Base-by-base conservation (phyloP, 164 flowering plant genomes). In the Macadamia tetraphylla region DNA sequence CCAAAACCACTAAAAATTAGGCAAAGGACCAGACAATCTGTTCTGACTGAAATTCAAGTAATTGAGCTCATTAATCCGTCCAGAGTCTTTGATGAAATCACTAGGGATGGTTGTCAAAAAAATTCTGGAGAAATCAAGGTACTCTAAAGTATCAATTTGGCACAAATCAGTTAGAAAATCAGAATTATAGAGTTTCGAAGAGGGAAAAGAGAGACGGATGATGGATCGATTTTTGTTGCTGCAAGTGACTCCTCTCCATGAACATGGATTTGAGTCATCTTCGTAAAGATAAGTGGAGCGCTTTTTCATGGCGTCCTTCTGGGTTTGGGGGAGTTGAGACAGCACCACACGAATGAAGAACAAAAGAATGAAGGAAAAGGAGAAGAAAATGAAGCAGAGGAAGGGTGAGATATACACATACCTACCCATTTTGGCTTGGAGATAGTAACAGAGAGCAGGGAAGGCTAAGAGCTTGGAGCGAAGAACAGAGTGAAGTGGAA, bases 241-340 rank as follows among this genome's bases (percentile, higher is more conserved):
- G 80, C 91, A 88, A 0, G 15, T 46, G 46, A 86, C 83, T 58
- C 91, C 83, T 12, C 62, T 42, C 96, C 96, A 88, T 13, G 32
- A 73, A 73, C 92, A 86, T 14, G 90, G 89, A 68, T 81, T 60
- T 31, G 79, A 63, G 29, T 43, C 13, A 9, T 53, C 65, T 12
- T 32, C 60, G 14, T 63, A 65, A 77, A 76, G 66, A 29, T 42
- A 51, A 7, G 71, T 62, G 23, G 15, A 30, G 58, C 87, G 62
- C 6, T 31, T 74, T 53, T 46, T 64, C 87, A 87, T 83, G 70
- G 70, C 63, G 42, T 29, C 17, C n/a, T 1, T 78, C 73, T 87
- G 90, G 64, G 68, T 65, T 31, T 67, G 23, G 30, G 81, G 61
- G 40, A 78, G 65, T 58, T 79, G 70, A 52, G 78, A 77, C 3